These are phyloP conservation scores for Articulospora tetracladia DNA, from an alignment of 495 filamentous ascomycete species.

Conservation along the genomic window DNA sequence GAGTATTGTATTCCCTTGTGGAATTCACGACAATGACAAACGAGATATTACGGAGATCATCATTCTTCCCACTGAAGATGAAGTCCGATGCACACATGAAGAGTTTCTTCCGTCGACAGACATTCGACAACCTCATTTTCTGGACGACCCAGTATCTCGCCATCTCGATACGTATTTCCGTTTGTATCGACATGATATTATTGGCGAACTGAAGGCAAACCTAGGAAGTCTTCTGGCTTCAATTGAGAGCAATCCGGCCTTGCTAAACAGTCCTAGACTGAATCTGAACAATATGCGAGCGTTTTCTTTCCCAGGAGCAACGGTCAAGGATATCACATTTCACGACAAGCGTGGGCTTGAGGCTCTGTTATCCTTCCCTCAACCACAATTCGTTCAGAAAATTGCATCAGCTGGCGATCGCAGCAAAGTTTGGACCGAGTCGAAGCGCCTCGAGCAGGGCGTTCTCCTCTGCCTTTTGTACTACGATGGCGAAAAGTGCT, in stretches of 20 bases:
- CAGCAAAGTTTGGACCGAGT: conserved; percentile 16
- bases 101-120: conserved; percentile 60
- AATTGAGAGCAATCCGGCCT: not conserved
- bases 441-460: conserved; percentile 15
- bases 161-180: conserved; percentile 69
- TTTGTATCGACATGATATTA: conserved; percentile 60
- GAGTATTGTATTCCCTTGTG: conserved; percentile 3
- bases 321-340: conserved; percentile 9
- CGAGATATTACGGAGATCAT: conserved; percentile 51
- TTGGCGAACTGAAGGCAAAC: conserved; percentile 56
- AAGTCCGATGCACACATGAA: conserved; percentile 44
- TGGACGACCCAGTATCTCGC: conserved; percentile 51
- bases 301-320: conserved; percentile 6
- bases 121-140: conserved; percentile 34
- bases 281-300: conserved; percentile 11
- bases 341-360: conserved; percentile 6
- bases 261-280: not conserved
- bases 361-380: conserved; percentile 6
- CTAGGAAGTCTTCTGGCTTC: not conserved
- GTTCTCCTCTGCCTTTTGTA: conserved; percentile 10
- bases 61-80: conserved; percentile 59
- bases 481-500: conserved; percentile 6
- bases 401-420: not conserved
- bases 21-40: conserved; percentile 57
- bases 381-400: conserved; percentile 10